Evolutionary conservation across 202 grass and related monocot genomes (phyloP), one percentile per base, ranked within the genome.

Genomic region (Brachypodium distachyon): DNA sequence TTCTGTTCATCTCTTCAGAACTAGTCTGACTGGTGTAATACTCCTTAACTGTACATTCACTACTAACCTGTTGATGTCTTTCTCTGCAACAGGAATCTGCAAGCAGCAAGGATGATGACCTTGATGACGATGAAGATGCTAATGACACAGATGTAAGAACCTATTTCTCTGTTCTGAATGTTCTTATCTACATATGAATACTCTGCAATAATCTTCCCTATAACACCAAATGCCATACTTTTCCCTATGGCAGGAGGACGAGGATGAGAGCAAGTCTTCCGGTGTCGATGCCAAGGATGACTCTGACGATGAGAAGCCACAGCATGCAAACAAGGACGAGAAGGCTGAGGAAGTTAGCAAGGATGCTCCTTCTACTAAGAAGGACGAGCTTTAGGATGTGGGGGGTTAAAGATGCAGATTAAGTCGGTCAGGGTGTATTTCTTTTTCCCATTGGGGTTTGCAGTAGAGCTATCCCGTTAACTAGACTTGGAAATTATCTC

Each of bases 141-240:
- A n/a, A n/a, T n/a, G n/a, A n/a, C n/a, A n/a, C 61, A 54, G 75
- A 61, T 79, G 80, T 83, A 78, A 78, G 74, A 55, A 43, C 22
- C 47, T 4, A 58, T 68, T 61, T 68, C 14, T 28, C 7, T 74
- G 14, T 2, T 13, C 33, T 42, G 10, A 34, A 61, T 26, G n/a
- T 25, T 48, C 42, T 1, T 37, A 69, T 4, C 26, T 43, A 18
- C 34, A 68, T 51, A 49, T 46, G n/a, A n/a, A 7, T 33, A 38
- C 3, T 13, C 0, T 38, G 0, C 44, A 46, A 3, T 44, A 64
- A 7, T 76, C 40, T 26, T n/a, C n/a, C n/a, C n/a, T n/a, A n/a
- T 50, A 17, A 49, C 39, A 12, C 18, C 6, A 61, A 83, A 61
- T 25, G 7, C 27, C 58, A 19, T 48, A 9, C 40, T 37, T 33